phyloP scores from a whole-genome alignment of 257 asterid species.

The Gentiana dahurica region DNA sequence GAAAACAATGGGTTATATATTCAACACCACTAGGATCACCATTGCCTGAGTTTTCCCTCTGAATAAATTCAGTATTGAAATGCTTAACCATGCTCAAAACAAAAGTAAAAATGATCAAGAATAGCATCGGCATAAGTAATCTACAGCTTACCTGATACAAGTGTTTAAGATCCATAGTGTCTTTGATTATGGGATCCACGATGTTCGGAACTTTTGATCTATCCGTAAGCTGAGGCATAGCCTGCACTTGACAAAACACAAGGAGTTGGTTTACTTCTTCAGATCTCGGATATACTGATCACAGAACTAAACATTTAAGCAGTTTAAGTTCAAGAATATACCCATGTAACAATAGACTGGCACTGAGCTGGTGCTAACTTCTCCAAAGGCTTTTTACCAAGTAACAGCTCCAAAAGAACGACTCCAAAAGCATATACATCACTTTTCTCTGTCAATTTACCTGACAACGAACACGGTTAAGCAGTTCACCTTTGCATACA shows the following conservation, averaged over 20 bases:
- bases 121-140: too few species aligned
- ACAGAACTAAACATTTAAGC: slow-evolving; percentile 1
- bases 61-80: too few species aligned
- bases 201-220: slow-evolving; percentile 58
- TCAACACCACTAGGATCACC: too few species aligned
- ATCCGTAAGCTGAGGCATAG: slow-evolving; percentile 80
- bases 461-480: slow-evolving; percentile 13
- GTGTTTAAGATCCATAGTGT: slow-evolving; percentile 56
- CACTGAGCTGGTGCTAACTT: slow-evolving; percentile 40
- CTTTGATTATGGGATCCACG: slow-evolving; percentile 51
- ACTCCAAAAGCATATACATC: slow-evolving; percentile 80
- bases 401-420: slow-evolving; percentile 66
- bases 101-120: too few species aligned
- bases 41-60: too few species aligned
- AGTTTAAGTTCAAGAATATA: slow-evolving; percentile 12
- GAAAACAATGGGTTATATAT: too few species aligned
- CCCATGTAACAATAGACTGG: slow-evolving; percentile 76
- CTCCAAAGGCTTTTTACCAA: slow-evolving; percentile 62
- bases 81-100: too few species aligned
- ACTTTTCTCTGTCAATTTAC: slow-evolving; percentile 62
- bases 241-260: slow-evolving; percentile 30
- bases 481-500: too few species aligned
- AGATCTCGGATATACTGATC: background rate
- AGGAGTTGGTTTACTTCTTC: slow-evolving; percentile 4
- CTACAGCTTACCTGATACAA: slow-evolving; percentile 42